phyloP scores from a whole-genome alignment of 2,329 filamentous ascomycete genomes.

The Cercospora canescens region DNA sequence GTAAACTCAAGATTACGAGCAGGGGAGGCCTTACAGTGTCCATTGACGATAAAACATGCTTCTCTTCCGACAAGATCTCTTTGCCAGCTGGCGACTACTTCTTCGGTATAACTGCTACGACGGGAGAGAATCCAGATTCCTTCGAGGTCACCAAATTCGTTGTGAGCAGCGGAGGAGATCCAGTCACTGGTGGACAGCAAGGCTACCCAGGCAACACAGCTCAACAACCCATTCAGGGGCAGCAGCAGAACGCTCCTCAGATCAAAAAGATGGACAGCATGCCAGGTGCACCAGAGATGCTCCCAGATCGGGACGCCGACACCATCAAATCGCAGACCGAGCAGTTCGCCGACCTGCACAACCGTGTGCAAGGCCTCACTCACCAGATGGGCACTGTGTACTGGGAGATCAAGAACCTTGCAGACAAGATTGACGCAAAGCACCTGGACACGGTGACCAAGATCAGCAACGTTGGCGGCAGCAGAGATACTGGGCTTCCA shows the following conservation, averaged over 20 bases:
- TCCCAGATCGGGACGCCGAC: slow-evolving; percentile 36
- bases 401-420: slow-evolving; percentile 55
- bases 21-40: slow-evolving; percentile 70
- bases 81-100: slow-evolving; percentile 69
- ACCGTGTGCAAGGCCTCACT: slow-evolving; percentile 72
- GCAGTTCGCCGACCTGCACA: slow-evolving; percentile 84
- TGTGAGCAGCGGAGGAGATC: slow-evolving; percentile 55
- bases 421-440: slow-evolving; percentile 56
- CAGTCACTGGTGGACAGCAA: slow-evolving; percentile 33
- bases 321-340: slow-evolving; percentile 46
- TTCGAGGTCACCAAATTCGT: slow-evolving; percentile 91
- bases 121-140: slow-evolving; percentile 87
- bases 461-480: slow-evolving; percentile 54
- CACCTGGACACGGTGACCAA: slow-evolving; percentile 52
- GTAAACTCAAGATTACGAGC: slow-evolving; percentile 74
- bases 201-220: slow-evolving; percentile 19
- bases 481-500: slow-evolving; percentile 34
- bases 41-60: slow-evolving; percentile 78
- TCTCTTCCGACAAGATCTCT: slow-evolving; percentile 73
- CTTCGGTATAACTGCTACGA: slow-evolving; percentile 85
- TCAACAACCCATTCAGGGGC: slow-evolving; percentile 30
- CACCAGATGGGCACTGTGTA: slow-evolving; percentile 67
- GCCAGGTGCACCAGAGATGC: slow-evolving; percentile 44
- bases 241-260: slow-evolving; percentile 22
- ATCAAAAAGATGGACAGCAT: slow-evolving; percentile 38